Conservation (phyloP, 331 rosid species). For the Malus hybrid region DNA sequence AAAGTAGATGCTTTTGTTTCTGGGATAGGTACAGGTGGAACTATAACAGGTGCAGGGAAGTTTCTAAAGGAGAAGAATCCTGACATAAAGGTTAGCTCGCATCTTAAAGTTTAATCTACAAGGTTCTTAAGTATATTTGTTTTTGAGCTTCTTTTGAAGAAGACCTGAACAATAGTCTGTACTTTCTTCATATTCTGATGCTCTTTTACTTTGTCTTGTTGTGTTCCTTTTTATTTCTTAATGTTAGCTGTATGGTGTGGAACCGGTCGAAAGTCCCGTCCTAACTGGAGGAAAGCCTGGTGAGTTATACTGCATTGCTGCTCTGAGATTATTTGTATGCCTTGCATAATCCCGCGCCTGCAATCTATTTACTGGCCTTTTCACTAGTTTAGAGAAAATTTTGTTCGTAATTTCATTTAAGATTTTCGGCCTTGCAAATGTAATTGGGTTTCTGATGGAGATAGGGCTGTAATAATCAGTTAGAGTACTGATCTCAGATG, state of each 20-base stretch:
- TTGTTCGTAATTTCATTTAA: not conserved
- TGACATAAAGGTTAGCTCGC: constrained; percentile 37
- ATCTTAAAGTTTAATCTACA: not conserved
- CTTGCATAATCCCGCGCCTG: not conserved
- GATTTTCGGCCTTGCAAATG: not conserved
- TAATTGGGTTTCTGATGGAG: not conserved
- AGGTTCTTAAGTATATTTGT: not conserved
- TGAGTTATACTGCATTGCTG: constrained; percentile 17
- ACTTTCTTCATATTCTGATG: not conserved
- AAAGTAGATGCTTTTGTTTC: constrained; percentile 53
- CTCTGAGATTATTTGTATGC: not conserved
- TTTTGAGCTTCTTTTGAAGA: not conserved
- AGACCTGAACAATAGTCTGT: not conserved
- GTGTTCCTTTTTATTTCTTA: not conserved
- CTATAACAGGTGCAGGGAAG: constrained; percentile 65
- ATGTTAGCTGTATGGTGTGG: constrained; percentile 58
- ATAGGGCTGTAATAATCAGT: not conserved
- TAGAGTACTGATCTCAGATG: not conserved
- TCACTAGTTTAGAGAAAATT: not conserved
- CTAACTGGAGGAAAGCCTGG: constrained; percentile 71
- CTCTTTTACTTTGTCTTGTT: not conserved
- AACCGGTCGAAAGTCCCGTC: constrained; percentile 62
- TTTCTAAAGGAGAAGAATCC: constrained; percentile 65
- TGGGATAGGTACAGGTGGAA: constrained; percentile 78
- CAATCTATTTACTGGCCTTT: not conserved